Percentiles rank a stretch among this genome's conserved stretches.
phyloP scores from a whole-genome alignment of 2,329 filamentous ascomycete species.

The Hypoxylon sp. region DNA sequence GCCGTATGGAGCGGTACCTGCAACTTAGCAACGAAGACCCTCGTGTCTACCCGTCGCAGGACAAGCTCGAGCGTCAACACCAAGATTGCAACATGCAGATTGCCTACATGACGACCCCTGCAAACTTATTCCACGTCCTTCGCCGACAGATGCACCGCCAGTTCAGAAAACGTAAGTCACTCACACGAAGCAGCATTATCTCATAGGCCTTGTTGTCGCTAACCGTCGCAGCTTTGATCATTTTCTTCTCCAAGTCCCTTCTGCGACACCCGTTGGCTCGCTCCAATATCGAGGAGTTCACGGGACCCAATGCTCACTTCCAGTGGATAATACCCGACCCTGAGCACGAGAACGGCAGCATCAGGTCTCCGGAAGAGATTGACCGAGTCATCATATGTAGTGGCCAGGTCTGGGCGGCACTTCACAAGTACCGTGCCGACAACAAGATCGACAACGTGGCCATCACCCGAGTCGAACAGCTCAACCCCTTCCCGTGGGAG shows the following conservation, averaged over 20 bases:
- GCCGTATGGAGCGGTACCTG: conserved; percentile 94
- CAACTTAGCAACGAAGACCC: conserved; percentile 98
- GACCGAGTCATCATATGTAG: conserved; percentile 94
- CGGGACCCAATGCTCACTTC: conserved; percentile 84
- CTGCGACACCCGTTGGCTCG: conserved; percentile 93
- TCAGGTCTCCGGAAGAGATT: conserved; percentile 84
- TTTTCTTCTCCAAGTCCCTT: conserved; percentile 98
- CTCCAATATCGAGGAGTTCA: conserved; percentile 90
- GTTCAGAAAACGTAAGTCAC: conserved; percentile 91
- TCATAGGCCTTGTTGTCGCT: conserved; percentile 27
- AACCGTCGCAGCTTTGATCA: conserved; percentile 73
- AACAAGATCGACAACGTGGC: conserved; percentile 90
- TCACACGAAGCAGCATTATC: conserved; percentile 15
- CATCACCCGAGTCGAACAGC: conserved; percentile 94
- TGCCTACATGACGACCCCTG: conserved; percentile 93
- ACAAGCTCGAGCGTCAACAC: conserved; percentile 95
- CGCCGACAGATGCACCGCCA: conserved; percentile 98
- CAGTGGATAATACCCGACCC: conserved; percentile 94
- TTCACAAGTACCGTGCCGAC: conserved; percentile 88
- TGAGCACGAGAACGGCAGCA: conserved; percentile 76
- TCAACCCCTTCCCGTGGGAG: conserved; percentile 99
- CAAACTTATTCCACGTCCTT: conserved; percentile 96
- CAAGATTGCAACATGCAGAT: conserved; percentile 99
- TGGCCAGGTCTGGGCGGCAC: conserved; percentile 90
- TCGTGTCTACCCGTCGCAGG: conserved; percentile 84